Evolutionary conservation across 176 grass and related monocot genomes (phyloP).

Genomic region (Thinopyrum elongatum): DNA sequence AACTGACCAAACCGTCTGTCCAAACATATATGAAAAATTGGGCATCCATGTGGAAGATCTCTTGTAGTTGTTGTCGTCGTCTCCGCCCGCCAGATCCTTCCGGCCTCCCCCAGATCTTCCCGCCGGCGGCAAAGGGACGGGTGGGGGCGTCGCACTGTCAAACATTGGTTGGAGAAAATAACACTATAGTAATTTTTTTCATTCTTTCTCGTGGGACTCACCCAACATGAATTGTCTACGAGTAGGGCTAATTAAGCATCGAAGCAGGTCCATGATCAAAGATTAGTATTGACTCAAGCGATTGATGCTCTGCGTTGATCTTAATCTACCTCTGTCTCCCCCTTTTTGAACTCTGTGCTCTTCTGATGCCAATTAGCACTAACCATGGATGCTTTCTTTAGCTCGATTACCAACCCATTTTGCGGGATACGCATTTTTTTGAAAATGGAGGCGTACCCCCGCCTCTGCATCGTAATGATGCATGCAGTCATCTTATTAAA

Average conservation of each 20-base stretch:
- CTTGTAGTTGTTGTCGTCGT: background rate
- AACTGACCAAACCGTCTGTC: too few species aligned
- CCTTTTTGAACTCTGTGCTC: background rate
- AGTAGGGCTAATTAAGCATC: background rate
- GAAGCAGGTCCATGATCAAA: background rate
- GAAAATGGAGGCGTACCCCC: too few species aligned
- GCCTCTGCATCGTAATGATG: too few species aligned
- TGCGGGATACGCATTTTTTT: background rate
- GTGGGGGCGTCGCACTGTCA: background rate
- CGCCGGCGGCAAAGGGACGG: background rate
- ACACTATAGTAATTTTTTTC: too few species aligned
- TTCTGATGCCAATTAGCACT: slow-evolving; percentile 17
- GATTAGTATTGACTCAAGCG: background rate
- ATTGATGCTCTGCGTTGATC: slow-evolving; percentile 26
- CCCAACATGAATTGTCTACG: background rate
- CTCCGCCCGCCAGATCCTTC: background rate
- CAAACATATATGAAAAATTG: too few species aligned
- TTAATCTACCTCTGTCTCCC: slow-evolving; percentile 18
- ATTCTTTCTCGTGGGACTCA: background rate
- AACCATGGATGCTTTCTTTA: background rate
- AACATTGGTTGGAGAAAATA: background rate
- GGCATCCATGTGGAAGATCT: too few species aligned
- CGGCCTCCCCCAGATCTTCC: background rate
- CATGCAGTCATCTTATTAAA: too few species aligned
- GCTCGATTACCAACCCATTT: background rate